Conservation (phyloP, 805 yeast species). For the Nakazawaea anatomiae region DNA sequence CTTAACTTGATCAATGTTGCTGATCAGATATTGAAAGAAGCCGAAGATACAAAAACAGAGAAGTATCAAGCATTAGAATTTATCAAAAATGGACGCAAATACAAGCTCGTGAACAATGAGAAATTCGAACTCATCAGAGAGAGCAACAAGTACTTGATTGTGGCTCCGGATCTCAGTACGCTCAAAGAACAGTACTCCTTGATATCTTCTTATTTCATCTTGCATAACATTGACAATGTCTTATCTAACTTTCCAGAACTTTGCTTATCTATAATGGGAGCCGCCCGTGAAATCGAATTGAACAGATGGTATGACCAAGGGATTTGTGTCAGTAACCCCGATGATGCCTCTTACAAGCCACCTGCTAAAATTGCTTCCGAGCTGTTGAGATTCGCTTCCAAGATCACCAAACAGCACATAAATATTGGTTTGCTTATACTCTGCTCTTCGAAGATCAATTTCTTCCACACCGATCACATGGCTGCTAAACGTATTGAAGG, state of each 20-base stretch:
- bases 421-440: constrained; percentile 35
- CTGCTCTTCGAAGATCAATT: constrained; percentile 42
- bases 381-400: constrained; percentile 25
- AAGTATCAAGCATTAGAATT: constrained; percentile 22
- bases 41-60: constrained; percentile 21
- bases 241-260: constrained; percentile 29
- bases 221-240: constrained; percentile 26
- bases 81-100: constrained; percentile 40
- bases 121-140: constrained; percentile 42
- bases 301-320: constrained; percentile 45
- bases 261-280: constrained; percentile 42
- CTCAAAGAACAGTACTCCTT: constrained; percentile 28
- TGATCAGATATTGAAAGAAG: constrained; percentile 17
- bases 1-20: constrained; percentile 21
- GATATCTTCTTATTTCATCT: constrained; percentile 37
- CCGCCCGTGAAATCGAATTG: constrained; percentile 42
- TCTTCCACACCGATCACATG: constrained; percentile 47
- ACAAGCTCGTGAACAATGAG: constrained; percentile 38
- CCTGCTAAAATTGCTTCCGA: constrained; percentile 17
- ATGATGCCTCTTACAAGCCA: constrained; percentile 29
- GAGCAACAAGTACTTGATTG: constrained; percentile 41
- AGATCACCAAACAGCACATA: constrained; percentile 25
- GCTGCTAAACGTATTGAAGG: constrained; percentile 45
- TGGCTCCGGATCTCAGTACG: constrained; percentile 23
- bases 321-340: constrained; percentile 32